These are phyloP conservation scores for Gymnopilus junonius DNA, from an alignment of 768 basidiomycete genomes.

Conservation along the genomic window DNA sequence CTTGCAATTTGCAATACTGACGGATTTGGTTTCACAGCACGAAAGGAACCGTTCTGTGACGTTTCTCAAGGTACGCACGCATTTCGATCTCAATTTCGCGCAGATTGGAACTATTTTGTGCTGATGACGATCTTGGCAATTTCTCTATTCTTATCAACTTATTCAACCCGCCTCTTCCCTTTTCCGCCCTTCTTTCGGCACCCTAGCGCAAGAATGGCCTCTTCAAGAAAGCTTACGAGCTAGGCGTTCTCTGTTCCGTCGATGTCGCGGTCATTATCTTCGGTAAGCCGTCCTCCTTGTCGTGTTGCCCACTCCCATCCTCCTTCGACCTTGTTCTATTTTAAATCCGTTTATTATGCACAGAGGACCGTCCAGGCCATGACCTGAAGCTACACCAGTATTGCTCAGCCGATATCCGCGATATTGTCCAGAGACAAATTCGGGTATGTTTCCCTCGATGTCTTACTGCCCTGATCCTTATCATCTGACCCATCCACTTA, in stretches of 20 bases:
- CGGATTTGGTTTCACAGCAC: constrained; percentile 46
- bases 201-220: constrained; percentile 72
- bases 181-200: not conserved
- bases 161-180: not conserved
- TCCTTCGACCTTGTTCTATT: constrained; percentile 24
- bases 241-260: constrained; percentile 78
- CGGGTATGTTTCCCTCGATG: constrained; percentile 34
- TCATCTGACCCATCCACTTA: not conserved
- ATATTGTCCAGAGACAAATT: constrained; percentile 64
- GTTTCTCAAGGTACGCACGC: constrained; percentile 63
- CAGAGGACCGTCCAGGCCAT: constrained; percentile 68
- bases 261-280: constrained; percentile 79
- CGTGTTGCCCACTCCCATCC: not conserved
- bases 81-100: constrained; percentile 4
- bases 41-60: constrained; percentile 78
- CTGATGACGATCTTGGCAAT: constrained; percentile 27
- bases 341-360: constrained; percentile 15
- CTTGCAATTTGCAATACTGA: not conserved
- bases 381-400: constrained; percentile 77
- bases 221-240: constrained; percentile 81
- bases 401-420: constrained; percentile 60
- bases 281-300: constrained; percentile 43
- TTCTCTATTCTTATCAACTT: constrained; percentile 27
- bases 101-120: constrained; percentile 24
- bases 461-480: constrained; percentile 20